phyloP scores from a whole-genome alignment of 1,139 yeast genomes.

The Eremothecium cymbalariae region DNA sequence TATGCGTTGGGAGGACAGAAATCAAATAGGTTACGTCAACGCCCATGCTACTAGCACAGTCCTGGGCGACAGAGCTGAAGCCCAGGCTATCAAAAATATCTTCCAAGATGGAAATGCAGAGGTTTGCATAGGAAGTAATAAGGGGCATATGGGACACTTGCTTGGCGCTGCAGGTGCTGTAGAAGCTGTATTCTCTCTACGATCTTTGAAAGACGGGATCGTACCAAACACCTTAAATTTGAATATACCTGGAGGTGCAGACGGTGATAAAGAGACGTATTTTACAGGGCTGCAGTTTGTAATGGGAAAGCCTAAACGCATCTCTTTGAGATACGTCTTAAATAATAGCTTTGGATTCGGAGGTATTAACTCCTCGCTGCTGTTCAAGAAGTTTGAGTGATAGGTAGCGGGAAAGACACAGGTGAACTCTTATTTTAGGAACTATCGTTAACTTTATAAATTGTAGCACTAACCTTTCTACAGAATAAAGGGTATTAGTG shows the following conservation, averaged over 20 bases:
- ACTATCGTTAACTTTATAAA: too few relatives aligned
- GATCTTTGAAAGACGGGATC: slow-evolving; percentile 48
- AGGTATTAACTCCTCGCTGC: slow-evolving; percentile 79
- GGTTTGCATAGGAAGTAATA: slow-evolving; percentile 50
- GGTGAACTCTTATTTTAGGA: too few relatives aligned
- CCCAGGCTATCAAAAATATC: slow-evolving; percentile 56
- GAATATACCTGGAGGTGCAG: slow-evolving; percentile 41
- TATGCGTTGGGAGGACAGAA: slow-evolving; percentile 19
- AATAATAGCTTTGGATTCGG: slow-evolving; percentile 97
- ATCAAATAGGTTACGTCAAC: slow-evolving; percentile 64
- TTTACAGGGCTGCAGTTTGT: slow-evolving; percentile 54
- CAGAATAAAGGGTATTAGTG: slow-evolving; percentile 37
- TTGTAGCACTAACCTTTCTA: slow-evolving; percentile 20
- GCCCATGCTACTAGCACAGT: slow-evolving; percentile 96
- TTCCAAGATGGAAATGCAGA: slow-evolving; percentile 30
- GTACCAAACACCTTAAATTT: slow-evolving; percentile 82
- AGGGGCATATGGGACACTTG: slow-evolving; percentile 89
- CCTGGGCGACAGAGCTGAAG: slow-evolving; percentile 86
- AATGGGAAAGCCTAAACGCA: slow-evolving; percentile 35
- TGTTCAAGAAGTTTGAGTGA: slow-evolving; percentile 36
- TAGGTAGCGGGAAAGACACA: too few relatives aligned
- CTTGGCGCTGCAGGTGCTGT: slow-evolving; percentile 96
- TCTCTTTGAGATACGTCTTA: slow-evolving; percentile 49
- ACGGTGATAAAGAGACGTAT: slow-evolving; percentile 35
- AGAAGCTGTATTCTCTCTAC: slow-evolving; percentile 73